Base-by-base conservation (phyloP, 352 stramenopile genomes). In the Phytophthora nicotianae region DNA sequence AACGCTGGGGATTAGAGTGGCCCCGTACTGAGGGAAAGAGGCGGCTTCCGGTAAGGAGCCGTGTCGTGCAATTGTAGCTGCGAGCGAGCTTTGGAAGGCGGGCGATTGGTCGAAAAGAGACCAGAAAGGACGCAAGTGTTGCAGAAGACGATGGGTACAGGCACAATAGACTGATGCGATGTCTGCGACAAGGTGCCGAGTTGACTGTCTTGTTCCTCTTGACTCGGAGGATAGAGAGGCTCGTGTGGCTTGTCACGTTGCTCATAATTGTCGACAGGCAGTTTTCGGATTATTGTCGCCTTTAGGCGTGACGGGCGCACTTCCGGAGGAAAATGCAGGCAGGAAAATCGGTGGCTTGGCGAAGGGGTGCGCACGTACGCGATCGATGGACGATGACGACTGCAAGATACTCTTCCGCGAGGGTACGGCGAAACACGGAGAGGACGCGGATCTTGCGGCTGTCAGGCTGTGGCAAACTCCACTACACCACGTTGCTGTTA, bases 41-140 rank as follows among this genome's bases (percentile, higher is more conserved):
- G 40, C 56, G 62, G 20, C 49, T 67, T 66, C 57, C 41, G 50
- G 62, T 48, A 65, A 66, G 50, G 35, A 56, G 42, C 56, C 20
- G 2, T n/a, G 50, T 71, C 63, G 63, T 68, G 46, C 63, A 72
- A 52, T 72, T 72, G 63, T 67, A 23, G 10, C 32, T 38, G 10
- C 32, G 32, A n/a, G 32, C 16, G 48, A 32, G 9, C 26, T 56
- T 48, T 53, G 52, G 38, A 69, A 64, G 40, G 41, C 42, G 17
- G 6, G 17, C 45, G 46, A 63, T 72, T 67, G 58, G 58, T 63
- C 45, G 48, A 72, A 67, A 63, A 67, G 17, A 27, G 26, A 1
- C 33, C 52, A 68, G 62, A 70, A 65, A 60, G 62, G 62, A 16
- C 40, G 40, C 41, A 19, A 20, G 23, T 21, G 52, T 51, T 60